These are phyloP conservation scores for Staphylotrichum tortipilum DNA, from an alignment of 495 filamentous ascomycete genomes.

Conservation along the genomic window DNA sequence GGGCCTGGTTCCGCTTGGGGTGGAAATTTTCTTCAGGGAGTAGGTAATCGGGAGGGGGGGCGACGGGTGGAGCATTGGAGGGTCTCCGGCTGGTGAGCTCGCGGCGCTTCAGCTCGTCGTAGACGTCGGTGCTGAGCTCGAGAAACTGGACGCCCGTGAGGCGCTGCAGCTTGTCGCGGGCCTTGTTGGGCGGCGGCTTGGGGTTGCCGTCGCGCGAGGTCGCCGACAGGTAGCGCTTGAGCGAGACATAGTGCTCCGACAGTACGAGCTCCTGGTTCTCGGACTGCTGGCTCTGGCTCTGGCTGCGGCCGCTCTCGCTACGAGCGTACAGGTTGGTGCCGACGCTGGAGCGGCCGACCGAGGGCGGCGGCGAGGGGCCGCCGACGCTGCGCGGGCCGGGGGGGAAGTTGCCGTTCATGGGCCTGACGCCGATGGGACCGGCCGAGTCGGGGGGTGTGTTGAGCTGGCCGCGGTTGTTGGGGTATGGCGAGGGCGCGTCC, in stretches of 20 bases:
- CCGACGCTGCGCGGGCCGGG: constrained; percentile 42
- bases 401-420: constrained; percentile 49
- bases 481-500: constrained; percentile 43
- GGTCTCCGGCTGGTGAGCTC: constrained; percentile 50
- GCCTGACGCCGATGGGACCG: constrained; percentile 49
- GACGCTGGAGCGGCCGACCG: constrained; percentile 66
- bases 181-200: constrained; percentile 70
- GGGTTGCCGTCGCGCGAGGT: constrained; percentile 65
- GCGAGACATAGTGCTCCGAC: constrained; percentile 69
- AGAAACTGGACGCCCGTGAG: constrained; percentile 88
- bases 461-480: constrained; percentile 53
- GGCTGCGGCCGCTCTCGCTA: constrained; percentile 50
- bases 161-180: constrained; percentile 84
- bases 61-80: constrained; percentile 45
- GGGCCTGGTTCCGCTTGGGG: constrained; percentile 91
- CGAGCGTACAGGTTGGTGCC: constrained; percentile 60
- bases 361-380: constrained; percentile 77
- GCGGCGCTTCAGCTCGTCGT: constrained; percentile 84
- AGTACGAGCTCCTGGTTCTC: constrained; percentile 47
- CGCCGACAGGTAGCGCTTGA: constrained; percentile 67
- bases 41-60: constrained; percentile 57
- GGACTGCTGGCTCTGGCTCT: constrained; percentile 32
- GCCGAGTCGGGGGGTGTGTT: constrained; percentile 64
- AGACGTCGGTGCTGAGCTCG: constrained; percentile 94
- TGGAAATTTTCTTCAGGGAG: constrained; percentile 82